Evolutionary conservation across 2,329 filamentous ascomycete genomes (phyloP), one percentile per base, ranked within the genome.

Genomic region (Byssoonygena ceratinophila): DNA sequence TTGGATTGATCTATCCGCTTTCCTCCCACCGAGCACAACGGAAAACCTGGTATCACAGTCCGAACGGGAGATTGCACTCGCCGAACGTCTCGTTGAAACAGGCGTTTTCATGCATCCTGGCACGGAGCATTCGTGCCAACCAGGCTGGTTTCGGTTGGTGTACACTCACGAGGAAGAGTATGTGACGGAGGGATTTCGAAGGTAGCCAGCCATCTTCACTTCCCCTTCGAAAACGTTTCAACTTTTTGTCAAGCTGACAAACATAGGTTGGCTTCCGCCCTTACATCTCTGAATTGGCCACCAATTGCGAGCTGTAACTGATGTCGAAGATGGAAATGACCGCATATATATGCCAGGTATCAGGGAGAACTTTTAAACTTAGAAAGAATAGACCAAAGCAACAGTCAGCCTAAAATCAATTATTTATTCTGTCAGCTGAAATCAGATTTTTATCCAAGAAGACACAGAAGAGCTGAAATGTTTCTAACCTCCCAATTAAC

Each of bases 101-200:
- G 77, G 75, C 1, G 70, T 81, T 1, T 76, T 75, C 52, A 53
- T 81, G 23, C 75, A 77, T 41, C 69, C 74, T 0, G 69, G 72
- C 0, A 71, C 75, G 54, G 71, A 73, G 56, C 63, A 67, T 45
- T 68, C 69, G 0, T 70, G 70, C 18, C 62, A 70, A 49, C 65
- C 71, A 0, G 78, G 79, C 0, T 77, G 73, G 71, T 81, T 80
- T 55, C 64, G 79, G 1, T 44, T 81, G 16, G 73, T 81, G 0
- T 81, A 76, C 53, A 66, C 68, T 1, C 59, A 70, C 22, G 61
- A 68, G 8, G 64, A 65, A 44, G 56, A 61, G 11, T 58, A 63
- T 23, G 49, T 74, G 29, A 58, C 63, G 18, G 66, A 69, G 56
- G 70, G 71, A 4, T 50, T 67, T 37, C 55, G 56, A 39, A 66